Evolutionary conservation across 2,329 filamentous ascomycete genomes (phyloP), one percentile per base, ranked within the genome.

Genomic region (Diaporthe australafricana): DNA sequence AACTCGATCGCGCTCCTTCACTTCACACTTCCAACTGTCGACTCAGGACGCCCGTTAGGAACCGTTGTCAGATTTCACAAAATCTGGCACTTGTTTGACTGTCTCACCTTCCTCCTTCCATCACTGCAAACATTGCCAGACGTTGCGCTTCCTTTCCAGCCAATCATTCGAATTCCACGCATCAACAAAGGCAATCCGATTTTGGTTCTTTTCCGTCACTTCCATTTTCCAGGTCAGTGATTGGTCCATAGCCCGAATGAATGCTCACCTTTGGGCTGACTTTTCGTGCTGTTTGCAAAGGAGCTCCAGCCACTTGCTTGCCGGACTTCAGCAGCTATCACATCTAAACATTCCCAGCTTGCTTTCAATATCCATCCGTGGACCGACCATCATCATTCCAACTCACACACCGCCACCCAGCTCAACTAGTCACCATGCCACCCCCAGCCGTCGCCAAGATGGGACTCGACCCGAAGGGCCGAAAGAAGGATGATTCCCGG

Each of bases 241-340:
- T 35, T 25, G 12, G 4, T 22, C 2, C 6, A 17, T 2, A 22
- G 5, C 6, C 6, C 20, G 0, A 5, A 5, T 2, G 8, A 5
- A 2, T 1, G 6, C 17, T 47, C 25, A 16, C 42, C n/a, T 2
- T 6, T 6, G 20, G 11, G 17, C 20, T 48, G 27, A 22, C 42
- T 1, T 32, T 63, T 11, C 6, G 3, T 11, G 12, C 20, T n/a
- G 60, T 5, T 32, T 1, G 5, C 0, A 1, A 5, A 5, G 3
- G 45, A 4, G 20, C 5, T 32, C 20, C 12, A 25, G 0, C 1
- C 12, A 3, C 4, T 8, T 11, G 8, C n/a, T 35, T 11, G 17
- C 3, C 2, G 30, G 25, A 0, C 5, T 11, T 7, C 8, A 6
- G 11, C 20, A 38, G 14, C 3, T 17, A 25, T 22, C 11, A 11